Evolutionary conservation across 208 protist species (phyloP).

Genomic region (Leishmania aethiopica): DNA sequence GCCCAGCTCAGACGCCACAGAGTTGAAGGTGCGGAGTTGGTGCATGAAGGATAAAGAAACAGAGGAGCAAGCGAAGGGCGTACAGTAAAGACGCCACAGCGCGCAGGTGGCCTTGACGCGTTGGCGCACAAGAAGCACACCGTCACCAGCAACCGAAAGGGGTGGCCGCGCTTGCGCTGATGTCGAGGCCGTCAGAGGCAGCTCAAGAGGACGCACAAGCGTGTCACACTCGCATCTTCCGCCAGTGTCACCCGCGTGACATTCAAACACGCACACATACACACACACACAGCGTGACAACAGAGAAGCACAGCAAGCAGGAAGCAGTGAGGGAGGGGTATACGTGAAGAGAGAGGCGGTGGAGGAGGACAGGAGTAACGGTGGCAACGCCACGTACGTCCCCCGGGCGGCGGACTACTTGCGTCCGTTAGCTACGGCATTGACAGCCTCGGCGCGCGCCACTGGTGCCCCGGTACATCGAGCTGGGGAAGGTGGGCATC

Average conservation of each 20-base stretch:
- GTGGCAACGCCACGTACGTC: neutral
- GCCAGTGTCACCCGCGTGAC: neutral
- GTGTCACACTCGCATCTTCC: neutral
- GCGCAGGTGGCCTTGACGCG: neutral
- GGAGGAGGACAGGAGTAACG: neutral
- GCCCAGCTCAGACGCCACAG: conserved; percentile 27
- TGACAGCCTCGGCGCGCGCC: neutral
- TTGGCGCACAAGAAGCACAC: neutral
- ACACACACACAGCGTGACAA: neutral
- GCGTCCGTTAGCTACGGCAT: neutral
- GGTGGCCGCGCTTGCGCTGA: neutral
- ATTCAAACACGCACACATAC: neutral
- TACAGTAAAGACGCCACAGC: neutral
- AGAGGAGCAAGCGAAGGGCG: neutral
- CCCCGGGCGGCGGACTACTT: neutral
- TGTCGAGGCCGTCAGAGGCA: neutral
- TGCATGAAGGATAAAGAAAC: conserved; percentile 20
- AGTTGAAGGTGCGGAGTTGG: conserved; percentile 19
- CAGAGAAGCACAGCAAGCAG: neutral
- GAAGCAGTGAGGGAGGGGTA: neutral
- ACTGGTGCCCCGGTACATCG: neutral
- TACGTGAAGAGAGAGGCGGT: neutral
- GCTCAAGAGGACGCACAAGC: neutral
- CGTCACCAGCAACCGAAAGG: neutral
- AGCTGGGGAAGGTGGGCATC: neutral